A percentile compares a stretch with the other conserved stretches of the same genome.
Evolutionary conservation across 345 rosid species (phyloP).

Genomic region (Adansonia digitata): DNA sequence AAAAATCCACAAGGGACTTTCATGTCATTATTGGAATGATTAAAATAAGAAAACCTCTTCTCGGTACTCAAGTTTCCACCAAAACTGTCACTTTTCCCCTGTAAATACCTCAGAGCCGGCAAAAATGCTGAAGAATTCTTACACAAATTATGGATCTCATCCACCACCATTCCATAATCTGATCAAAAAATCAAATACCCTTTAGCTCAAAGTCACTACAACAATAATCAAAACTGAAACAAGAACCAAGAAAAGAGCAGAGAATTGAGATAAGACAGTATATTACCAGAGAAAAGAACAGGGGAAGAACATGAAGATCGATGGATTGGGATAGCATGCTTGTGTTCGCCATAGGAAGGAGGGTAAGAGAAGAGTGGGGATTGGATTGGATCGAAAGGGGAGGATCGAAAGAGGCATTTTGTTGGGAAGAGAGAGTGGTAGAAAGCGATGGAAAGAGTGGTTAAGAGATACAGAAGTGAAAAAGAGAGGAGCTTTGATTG

Average conservation of each 20-base stretch:
- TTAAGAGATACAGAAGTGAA: slow-evolving; percentile 60
- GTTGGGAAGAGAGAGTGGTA: slow-evolving; percentile 41
- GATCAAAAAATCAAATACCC: not conserved
- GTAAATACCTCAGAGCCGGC: slow-evolving; percentile 45
- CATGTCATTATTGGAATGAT: slow-evolving; percentile 26
- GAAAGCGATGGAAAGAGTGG: slow-evolving; percentile 50
- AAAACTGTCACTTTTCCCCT: slow-evolving; percentile 41
- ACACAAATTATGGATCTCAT: slow-evolving; percentile 45
- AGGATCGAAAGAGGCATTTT: slow-evolving; percentile 62
- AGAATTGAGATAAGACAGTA: too few relatives aligned
- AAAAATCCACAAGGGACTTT: slow-evolving; percentile 82
- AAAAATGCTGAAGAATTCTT: slow-evolving; percentile 26
- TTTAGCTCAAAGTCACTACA: not conserved
- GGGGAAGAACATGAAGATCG: slow-evolving; percentile 69
- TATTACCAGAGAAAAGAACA: slow-evolving; percentile 69
- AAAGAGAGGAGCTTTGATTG: slow-evolving; percentile 79
- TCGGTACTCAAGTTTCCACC: slow-evolving; percentile 60
- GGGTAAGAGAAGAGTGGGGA: slow-evolving; percentile 70
- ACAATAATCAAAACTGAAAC: not conserved
- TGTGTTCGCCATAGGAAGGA: slow-evolving; percentile 74
- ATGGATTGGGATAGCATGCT: slow-evolving; percentile 67
- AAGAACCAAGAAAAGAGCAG: too few relatives aligned
- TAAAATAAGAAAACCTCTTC: slow-evolving; percentile 55
- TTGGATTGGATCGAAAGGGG: slow-evolving; percentile 70
- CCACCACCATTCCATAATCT: slow-evolving; percentile 58